These are phyloP conservation scores for Leishmania amazonensis DNA, from an alignment of 208 protist genomes.

Conservation along the genomic window DNA sequence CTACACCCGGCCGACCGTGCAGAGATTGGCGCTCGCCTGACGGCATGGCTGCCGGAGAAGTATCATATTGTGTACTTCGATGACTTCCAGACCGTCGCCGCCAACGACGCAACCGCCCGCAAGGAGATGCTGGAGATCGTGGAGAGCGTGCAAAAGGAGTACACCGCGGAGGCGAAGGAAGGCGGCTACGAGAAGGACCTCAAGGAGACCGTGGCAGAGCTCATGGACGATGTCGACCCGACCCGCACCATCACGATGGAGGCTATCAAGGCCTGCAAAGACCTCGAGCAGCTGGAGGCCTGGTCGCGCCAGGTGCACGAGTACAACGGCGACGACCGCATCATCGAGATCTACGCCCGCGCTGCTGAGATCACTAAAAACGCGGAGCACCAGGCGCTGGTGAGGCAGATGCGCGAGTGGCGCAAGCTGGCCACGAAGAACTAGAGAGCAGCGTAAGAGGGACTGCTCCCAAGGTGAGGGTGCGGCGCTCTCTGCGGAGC, in stretches of 20 bases:
- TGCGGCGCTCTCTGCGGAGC: not conserved
- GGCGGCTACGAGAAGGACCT: constrained; percentile 71
- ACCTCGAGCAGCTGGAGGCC: constrained; percentile 79
- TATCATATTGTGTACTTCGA: constrained; percentile 92
- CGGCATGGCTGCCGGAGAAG: constrained; percentile 89
- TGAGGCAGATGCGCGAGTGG: constrained; percentile 81
- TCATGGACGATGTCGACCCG: constrained; percentile 81
- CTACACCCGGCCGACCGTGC: constrained; percentile 78
- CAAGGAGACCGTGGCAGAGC: constrained; percentile 56
- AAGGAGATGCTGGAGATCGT: constrained; percentile 81
- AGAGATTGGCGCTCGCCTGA: constrained; percentile 80
- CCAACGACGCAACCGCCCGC: constrained; percentile 69
- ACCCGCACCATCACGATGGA: constrained; percentile 73
- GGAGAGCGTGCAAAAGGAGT: constrained; percentile 78
- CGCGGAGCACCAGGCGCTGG: constrained; percentile 68
- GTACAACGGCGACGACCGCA: constrained; percentile 89
- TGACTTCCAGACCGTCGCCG: constrained; percentile 88
- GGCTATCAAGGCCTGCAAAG: constrained; percentile 67
- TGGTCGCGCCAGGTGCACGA: constrained; percentile 82
- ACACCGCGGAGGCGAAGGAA: constrained; percentile 75
- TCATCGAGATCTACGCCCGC: constrained; percentile 84
- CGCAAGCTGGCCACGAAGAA: constrained; percentile 62
- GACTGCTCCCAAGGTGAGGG: not conserved
- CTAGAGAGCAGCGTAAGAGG: constrained; percentile 22
- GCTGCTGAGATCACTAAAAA: constrained; percentile 84